Conservation (phyloP, 352 stramenopile species). For the Aphanomyces stellatus region DNA sequence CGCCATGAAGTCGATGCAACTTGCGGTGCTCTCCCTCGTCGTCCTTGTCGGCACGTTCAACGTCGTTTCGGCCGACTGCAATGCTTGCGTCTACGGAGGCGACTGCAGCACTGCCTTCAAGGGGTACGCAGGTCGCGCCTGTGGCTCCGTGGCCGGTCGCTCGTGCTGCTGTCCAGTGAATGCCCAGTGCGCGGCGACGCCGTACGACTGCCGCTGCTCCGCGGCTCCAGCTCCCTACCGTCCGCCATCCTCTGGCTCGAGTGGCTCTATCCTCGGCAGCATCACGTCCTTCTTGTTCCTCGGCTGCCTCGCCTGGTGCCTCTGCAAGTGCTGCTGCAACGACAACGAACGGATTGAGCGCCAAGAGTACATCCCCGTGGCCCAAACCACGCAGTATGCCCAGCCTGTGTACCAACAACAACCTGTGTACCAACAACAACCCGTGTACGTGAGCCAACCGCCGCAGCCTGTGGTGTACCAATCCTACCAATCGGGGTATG, state of each 20-base stretch:
- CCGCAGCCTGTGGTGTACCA: neutral
- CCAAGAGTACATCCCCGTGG: neutral
- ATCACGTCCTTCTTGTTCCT: neutral
- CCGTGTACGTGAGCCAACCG: neutral
- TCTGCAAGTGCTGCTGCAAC: neutral
- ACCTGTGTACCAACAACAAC: neutral
- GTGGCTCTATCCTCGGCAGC: neutral
- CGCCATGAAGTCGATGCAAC: neutral
- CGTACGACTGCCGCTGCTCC: neutral
- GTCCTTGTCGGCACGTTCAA: neutral
- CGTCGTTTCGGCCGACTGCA: neutral
- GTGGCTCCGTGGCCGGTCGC: neutral
- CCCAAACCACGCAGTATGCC: neutral
- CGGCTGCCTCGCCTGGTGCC: neutral
- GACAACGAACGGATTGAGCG: neutral
- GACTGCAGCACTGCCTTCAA: neutral
- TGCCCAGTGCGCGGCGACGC: neutral
- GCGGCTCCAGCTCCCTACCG: neutral
- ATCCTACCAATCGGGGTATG: neutral
- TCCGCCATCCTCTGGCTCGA: neutral
- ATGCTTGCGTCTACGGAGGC: neutral
- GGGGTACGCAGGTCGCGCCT: neutral
- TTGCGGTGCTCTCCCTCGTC: neutral
- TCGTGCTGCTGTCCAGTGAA: neutral
- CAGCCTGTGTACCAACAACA: constrained; percentile 3